phyloP scores from a whole-genome alignment of 192 early-diverging fungal genomes.

The Linnemannia hyalina region DNA sequence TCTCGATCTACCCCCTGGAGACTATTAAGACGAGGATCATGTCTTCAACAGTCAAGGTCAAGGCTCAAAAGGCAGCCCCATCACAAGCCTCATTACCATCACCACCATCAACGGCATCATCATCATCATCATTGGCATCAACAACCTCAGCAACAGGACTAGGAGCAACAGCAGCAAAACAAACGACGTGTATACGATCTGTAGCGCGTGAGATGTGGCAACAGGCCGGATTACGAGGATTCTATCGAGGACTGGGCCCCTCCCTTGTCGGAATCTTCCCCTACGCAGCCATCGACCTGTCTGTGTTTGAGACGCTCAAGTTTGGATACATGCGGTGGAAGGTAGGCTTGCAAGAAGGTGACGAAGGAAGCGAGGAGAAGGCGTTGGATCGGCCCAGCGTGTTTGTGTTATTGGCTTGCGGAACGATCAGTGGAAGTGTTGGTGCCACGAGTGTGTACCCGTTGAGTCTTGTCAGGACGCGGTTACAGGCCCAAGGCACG shows the following conservation, averaged over 20 bases:
- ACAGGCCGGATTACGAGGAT: conserved; percentile 70
- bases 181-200: conserved; percentile 53
- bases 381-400: conserved; percentile 59
- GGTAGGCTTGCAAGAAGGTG: conserved; percentile 50
- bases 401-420: conserved; percentile 70
- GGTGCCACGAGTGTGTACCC: conserved; percentile 82
- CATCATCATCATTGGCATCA: conserved; percentile 13
- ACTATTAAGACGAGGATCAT: conserved; percentile 83
- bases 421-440: conserved; percentile 75
- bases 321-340: conserved; percentile 66
- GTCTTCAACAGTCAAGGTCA: conserved; percentile 64
- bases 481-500: conserved; percentile 86
- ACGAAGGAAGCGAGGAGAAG: conserved; percentile 37
- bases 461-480: conserved; percentile 76
- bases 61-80: background rate
- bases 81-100: conserved; percentile 8
- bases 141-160: background rate
- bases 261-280: conserved; percentile 82
- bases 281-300: conserved; percentile 81
- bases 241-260: conserved; percentile 73
- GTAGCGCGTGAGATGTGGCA: conserved; percentile 73
- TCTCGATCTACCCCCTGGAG: conserved; percentile 82
- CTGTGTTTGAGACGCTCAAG: conserved; percentile 81
- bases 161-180: conserved; percentile 14
- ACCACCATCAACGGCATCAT: conserved; percentile 3